Conservation (phyloP, 75 land plant genomes). For the Cunninghamia lanceolata region DNA sequence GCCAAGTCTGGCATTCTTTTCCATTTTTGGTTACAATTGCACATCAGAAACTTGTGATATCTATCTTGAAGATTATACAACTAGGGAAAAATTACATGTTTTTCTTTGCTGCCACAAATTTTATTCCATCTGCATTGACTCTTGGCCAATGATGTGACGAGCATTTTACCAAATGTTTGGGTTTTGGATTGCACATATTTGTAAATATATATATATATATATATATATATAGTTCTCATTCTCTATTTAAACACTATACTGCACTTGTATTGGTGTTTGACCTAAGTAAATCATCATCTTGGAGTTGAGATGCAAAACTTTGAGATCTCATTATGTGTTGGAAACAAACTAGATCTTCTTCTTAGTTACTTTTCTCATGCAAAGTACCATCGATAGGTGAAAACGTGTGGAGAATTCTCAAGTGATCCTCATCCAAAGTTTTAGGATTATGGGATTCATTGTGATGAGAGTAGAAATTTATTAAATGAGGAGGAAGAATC, state of each 20-base stretch:
- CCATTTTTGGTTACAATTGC: constrained; percentile 6
- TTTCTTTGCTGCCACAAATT: constrained; percentile 32
- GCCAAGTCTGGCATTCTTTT: constrained; percentile 14
- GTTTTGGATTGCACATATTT: constrained; percentile 66
- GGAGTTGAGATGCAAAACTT: constrained; percentile 44
- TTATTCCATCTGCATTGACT: constrained; percentile 45
- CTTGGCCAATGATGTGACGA: constrained; percentile 56
- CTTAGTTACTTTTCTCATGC: constrained; percentile 78
- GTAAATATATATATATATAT: constrained; percentile 41
- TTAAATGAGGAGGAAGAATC: constrained; percentile 54
- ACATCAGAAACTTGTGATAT: constrained; percentile 22
- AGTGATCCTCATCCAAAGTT: constrained; percentile 62
- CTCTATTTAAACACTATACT: constrained; percentile 31
- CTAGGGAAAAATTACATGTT: constrained; percentile 16
- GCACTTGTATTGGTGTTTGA: constrained; percentile 96
- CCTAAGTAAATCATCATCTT: constrained; percentile 68
- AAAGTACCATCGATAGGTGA: constrained; percentile 65
- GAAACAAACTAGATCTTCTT: constrained; percentile 90
- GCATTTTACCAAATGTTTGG: constrained; percentile 73
- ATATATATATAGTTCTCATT: constrained; percentile 16
- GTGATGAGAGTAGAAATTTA: constrained; percentile 68
- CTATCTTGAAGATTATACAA: constrained; percentile 20
- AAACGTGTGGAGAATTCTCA: constrained; percentile 55
- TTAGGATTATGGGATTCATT: constrained; percentile 65
- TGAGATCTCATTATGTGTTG: constrained; percentile 83